Evolutionary conservation across 768 basidiomycete genomes (phyloP).

Genomic region (Cystobasidium ongulense): DNA sequence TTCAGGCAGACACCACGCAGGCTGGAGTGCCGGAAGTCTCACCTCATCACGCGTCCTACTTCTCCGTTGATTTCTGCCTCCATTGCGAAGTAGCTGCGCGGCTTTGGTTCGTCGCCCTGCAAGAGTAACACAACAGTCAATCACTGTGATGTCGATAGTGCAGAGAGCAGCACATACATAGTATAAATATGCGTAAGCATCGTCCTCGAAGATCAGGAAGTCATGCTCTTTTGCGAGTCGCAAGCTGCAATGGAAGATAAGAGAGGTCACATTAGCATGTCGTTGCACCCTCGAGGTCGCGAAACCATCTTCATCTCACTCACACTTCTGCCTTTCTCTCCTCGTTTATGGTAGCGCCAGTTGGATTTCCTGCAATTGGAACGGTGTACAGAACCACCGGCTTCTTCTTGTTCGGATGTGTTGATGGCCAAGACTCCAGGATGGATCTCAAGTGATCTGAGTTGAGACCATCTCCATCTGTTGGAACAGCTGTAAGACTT

Average conservation of each 20-base stretch:
- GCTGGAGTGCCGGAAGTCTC: background rate
- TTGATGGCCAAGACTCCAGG: slow-evolving; percentile 58
- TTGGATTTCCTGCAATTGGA: slow-evolving; percentile 70
- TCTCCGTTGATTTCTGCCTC: slow-evolving; percentile 58
- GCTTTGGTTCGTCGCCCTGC: slow-evolving; percentile 45
- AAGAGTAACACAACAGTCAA: too few species aligned
- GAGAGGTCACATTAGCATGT: background rate
- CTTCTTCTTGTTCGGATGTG: slow-evolving; percentile 53
- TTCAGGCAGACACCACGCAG: background rate
- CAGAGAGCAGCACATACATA: background rate
- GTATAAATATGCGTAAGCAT: slow-evolving; percentile 30
- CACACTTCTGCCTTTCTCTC: slow-evolving; percentile 54
- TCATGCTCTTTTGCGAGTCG: slow-evolving; percentile 62
- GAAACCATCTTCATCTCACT: too few species aligned
- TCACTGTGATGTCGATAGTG: too few species aligned
- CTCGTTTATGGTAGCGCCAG: slow-evolving; percentile 65
- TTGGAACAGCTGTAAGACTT: slow-evolving; percentile 53
- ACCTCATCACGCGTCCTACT: slow-evolving; percentile 69
- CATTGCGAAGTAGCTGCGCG: slow-evolving; percentile 67
- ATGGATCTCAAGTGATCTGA: slow-evolving; percentile 56
- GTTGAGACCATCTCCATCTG: slow-evolving; percentile 64
- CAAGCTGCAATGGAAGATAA: slow-evolving; percentile 49
- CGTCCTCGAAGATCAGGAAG: slow-evolving; percentile 76
- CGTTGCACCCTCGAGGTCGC: background rate
- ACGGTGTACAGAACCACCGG: slow-evolving; percentile 65